Percentiles rank a stretch among this genome's conserved stretches.
phyloP scores from a whole-genome alignment of 345 rosid genomes.

The Raphanus sativus region DNA sequence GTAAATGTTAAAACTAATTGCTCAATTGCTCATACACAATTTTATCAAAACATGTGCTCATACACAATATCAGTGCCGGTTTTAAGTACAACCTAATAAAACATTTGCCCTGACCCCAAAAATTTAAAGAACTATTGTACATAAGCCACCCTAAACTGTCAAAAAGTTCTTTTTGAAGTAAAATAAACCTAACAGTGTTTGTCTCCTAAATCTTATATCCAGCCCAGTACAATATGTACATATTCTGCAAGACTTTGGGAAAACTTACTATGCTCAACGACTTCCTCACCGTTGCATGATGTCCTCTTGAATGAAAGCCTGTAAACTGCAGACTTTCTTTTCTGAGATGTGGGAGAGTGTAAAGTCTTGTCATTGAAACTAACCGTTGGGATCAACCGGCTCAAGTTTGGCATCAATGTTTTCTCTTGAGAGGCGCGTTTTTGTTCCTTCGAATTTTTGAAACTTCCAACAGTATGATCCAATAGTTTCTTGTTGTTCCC shows the following conservation, averaged over 20 bases:
- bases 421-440: constrained; percentile 28
- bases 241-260: background rate
- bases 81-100: background rate
- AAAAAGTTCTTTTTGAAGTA: too few species aligned
- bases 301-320: constrained; percentile 65
- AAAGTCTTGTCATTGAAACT: constrained; percentile 43
- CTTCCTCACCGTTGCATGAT: constrained; percentile 69
- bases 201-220: background rate
- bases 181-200: too few species aligned
- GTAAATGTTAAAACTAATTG: background rate
- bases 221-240: background rate
- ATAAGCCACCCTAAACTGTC: background rate
- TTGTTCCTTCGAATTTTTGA: constrained; percentile 25
- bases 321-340: constrained; percentile 51
- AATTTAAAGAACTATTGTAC: background rate
- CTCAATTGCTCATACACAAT: background rate
- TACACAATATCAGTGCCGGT: background rate
- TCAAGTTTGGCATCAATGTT: constrained; percentile 26
- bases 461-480: constrained; percentile 36
- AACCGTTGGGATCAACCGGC: constrained; percentile 36
- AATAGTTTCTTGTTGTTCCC: constrained; percentile 31
- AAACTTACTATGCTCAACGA: constrained; percentile 50
- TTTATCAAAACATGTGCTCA: too few species aligned
- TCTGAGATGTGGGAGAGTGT: constrained; percentile 39
- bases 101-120: background rate